Evolutionary conservation across 768 basidiomycete genomes (phyloP).

Genomic region (Leccinum subgranulosum): DNA sequence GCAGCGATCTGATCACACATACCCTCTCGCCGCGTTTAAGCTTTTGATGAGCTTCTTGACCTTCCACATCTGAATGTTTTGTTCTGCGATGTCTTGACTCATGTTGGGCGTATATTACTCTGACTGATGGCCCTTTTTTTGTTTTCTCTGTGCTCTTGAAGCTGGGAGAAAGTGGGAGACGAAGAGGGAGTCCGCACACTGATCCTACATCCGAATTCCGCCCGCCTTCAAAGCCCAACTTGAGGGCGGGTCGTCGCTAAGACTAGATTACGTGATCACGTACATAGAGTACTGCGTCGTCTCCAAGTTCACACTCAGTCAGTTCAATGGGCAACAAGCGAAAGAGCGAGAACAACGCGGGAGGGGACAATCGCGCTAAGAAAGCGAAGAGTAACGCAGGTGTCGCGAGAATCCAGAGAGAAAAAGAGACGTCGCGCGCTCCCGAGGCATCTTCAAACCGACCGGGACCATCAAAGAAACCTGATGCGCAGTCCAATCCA

Average conservation of each 20-base stretch:
- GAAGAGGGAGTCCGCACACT: constrained; percentile 5
- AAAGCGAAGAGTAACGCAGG: constrained; percentile 12
- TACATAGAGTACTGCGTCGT: no score
- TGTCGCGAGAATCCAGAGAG: constrained; percentile 1
- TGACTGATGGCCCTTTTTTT: constrained; percentile 11
- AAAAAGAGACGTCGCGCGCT: background rate
- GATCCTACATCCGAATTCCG: constrained; percentile 17
- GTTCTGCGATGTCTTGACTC: constrained; percentile 85
- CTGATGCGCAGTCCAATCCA: constrained; percentile 2
- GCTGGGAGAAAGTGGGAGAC: constrained; percentile 26
- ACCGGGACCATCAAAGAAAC: constrained; percentile 2
- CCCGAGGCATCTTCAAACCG: constrained; percentile 1
- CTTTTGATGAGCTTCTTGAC: constrained; percentile 99
- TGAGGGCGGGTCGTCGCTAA: constrained; percentile 26
- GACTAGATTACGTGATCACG: constrained; percentile 12
- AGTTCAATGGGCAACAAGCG: constrained; percentile 21
- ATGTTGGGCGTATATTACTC: constrained; percentile 45
- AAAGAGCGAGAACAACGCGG: constrained; percentile 15
- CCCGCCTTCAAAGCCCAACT: constrained; percentile 5
- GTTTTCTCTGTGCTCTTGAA: constrained; percentile 6
- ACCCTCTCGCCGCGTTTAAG: constrained; percentile 76
- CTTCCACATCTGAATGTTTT: constrained; percentile 98
- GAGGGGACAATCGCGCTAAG: constrained; percentile 8
- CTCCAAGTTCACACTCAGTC: no score
- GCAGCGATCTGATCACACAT: constrained; percentile 1